Evolutionary conservation across 2,329 filamentous ascomycete genomes (phyloP).

Genomic region (Paecilomyces dactylethromorphus): DNA sequence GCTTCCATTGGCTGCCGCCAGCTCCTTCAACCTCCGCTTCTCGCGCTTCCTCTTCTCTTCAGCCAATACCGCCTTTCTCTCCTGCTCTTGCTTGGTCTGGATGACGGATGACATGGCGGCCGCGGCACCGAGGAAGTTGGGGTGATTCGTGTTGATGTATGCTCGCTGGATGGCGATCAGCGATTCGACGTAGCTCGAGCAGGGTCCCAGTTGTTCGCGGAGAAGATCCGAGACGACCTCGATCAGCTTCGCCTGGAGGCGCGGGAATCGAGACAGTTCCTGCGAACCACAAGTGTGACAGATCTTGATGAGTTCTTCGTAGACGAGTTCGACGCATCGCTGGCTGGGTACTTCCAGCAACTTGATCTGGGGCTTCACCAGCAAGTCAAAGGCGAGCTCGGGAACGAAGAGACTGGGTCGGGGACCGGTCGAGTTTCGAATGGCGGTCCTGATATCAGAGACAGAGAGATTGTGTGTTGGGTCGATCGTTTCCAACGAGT

Average conservation of each 20-base stretch:
- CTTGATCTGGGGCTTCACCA: conserved; percentile 98
- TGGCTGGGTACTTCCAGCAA: conserved; percentile 90
- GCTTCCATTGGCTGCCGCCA: conserved; percentile 69
- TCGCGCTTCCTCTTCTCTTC: conserved; percentile 86
- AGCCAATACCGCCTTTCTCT: conserved; percentile 70
- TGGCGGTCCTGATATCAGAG: conserved; percentile 91
- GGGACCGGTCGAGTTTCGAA: conserved; percentile 94
- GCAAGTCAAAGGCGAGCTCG: conserved; percentile 91
- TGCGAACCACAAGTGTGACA: conserved; percentile 97
- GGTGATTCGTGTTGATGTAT: conserved; percentile 99
- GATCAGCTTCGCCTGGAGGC: conserved; percentile 92
- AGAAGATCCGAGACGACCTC: conserved; percentile 96
- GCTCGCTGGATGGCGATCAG: conserved; percentile 95
- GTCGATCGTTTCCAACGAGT: conserved; percentile 91
- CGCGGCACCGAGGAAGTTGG: conserved; percentile 93
- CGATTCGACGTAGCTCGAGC: conserved; percentile 87
- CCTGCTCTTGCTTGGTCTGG: conserved; percentile 86
- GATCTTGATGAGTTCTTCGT: conserved; percentile 98
- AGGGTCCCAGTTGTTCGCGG: conserved; percentile 82
- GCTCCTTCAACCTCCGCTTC: conserved; percentile 72
- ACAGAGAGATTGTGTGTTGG: conserved; percentile 92
- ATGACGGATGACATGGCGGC: conserved; percentile 98
- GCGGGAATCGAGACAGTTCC: conserved; percentile 84
- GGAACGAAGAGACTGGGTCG: conserved; percentile 94
- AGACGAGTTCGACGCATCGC: conserved; percentile 93